Evolutionary conservation across 148 eudicot species (phyloP), one percentile per base, ranked within the genome.

Genomic region (Rhododendron griersonianum): DNA sequence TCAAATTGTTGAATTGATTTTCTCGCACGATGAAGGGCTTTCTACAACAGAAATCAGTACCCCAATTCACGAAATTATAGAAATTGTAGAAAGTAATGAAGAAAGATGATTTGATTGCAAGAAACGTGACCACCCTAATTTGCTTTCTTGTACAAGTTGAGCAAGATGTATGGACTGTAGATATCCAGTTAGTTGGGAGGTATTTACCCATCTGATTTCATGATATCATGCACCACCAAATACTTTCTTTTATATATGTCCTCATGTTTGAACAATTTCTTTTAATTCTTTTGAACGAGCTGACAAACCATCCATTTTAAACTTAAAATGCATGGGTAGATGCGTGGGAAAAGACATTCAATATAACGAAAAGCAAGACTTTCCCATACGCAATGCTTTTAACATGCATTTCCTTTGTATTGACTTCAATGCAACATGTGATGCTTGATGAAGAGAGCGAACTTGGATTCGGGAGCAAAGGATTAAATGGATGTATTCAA

Each of bases 11-110:
- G 83, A 75, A 81, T 78, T 28, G 37, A n/a, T 57, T 55, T 59
- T 83, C 19, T 57, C 86, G 19, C 81, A 11, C 8, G 87, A 82
- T 69, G 92, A 88, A 87, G 85, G 86, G 30, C 41, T 84, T 80
- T 80, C 89, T 45, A 75, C 87, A 13, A 80, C 86, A 16, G 88
- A 83, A 74, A 73, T 80, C 2, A 67, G 82, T 6, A 87, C 83
- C 50, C 89, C 89, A 16, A 14, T 69, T 25, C 80, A 73, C 65
- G 87, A 90, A 15, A 45, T 71, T 10, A 28, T 55, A 69, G 50
- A 82, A 81, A 81, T 71, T 30, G 81, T 41, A 51, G 75, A 57
- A 37, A 85, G 37, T 14, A 77, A 33, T 21, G 53, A 57, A 55
- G 18, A 85, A 39, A 35, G 81, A 53, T 7, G 5, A 51, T 50